Conservation (phyloP, 164 flowering plant genomes). For the Cinnamomum chago region DNA sequence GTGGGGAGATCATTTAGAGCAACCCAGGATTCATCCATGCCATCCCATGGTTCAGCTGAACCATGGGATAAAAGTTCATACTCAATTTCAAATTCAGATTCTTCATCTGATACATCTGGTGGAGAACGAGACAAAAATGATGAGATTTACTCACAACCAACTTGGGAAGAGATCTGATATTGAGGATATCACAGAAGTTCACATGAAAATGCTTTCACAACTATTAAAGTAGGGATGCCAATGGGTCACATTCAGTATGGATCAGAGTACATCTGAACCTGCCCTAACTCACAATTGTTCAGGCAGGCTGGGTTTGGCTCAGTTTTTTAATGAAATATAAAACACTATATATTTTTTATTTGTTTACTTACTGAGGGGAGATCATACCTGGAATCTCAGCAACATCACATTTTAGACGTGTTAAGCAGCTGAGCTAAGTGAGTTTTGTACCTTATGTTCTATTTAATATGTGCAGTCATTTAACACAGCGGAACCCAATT, state of each 20-base stretch:
- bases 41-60: conserved; percentile 84
- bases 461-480: too few relatives aligned
- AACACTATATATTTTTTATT: too few relatives aligned
- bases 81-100: conserved; percentile 72
- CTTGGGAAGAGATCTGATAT: background rate
- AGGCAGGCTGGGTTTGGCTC: too few relatives aligned
- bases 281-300: too few relatives aligned
- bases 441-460: too few relatives aligned
- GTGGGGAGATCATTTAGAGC: conserved; percentile 35
- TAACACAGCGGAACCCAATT: too few relatives aligned
- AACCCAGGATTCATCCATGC: conserved; percentile 54
- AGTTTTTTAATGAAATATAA: too few relatives aligned
- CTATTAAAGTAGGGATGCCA: background rate
- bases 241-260: background rate
- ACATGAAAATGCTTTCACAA: background rate
- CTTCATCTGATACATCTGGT: conserved; percentile 76
- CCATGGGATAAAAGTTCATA: conserved; percentile 78
- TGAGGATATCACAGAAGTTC: background rate
- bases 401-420: too few relatives aligned
- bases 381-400: too few relatives aligned
- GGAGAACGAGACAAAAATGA: conserved; percentile 1
- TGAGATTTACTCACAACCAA: background rate
- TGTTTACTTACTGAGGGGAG: too few relatives aligned
- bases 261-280: too few relatives aligned
- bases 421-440: too few relatives aligned